phyloP scores from a whole-genome alignment of 176 grass and related monocot species.

The Oropetium thomaeum region DNA sequence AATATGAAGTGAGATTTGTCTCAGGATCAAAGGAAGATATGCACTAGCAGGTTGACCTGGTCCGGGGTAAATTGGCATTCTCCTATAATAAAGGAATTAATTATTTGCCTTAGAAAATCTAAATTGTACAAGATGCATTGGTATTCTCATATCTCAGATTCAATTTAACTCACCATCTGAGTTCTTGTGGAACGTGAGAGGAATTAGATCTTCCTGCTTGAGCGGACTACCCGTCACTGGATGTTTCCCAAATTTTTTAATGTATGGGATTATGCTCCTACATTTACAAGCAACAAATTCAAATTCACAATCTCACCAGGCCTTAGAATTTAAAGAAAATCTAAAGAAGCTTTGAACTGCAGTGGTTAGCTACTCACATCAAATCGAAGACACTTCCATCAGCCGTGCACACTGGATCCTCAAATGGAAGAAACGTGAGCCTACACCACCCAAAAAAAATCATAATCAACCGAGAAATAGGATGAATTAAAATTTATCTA shows the following conservation, averaged over 20 bases:
- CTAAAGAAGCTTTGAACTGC: neutral
- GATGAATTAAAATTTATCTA: neutral
- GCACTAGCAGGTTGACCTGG: neutral
- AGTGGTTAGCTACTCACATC: constrained; percentile 52
- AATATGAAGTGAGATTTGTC: neutral
- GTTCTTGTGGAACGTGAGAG: constrained; percentile 94
- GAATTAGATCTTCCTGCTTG: constrained; percentile 83
- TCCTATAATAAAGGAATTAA: neutral
- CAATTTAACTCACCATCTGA: constrained; percentile 70
- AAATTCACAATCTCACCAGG: neutral
- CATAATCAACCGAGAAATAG: constrained; percentile 11
- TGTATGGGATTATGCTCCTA: constrained; percentile 94
- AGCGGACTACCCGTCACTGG: constrained; percentile 65
- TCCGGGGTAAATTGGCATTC: neutral
- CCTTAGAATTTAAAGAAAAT: neutral
- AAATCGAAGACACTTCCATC: constrained; percentile 93
- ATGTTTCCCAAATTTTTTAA: constrained; percentile 90
- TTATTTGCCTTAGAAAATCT: neutral
- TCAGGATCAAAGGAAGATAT: neutral
- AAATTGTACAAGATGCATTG: neutral
- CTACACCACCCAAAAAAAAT: constrained; percentile 38
- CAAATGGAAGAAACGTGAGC: constrained; percentile 86
- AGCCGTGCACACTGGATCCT: constrained; percentile 78
- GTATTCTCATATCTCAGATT: neutral
- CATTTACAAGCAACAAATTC: constrained; percentile 15